phyloP scores from a whole-genome alignment of 495 filamentous ascomycete species.

The Aspergillus sclerotioniger region DNA sequence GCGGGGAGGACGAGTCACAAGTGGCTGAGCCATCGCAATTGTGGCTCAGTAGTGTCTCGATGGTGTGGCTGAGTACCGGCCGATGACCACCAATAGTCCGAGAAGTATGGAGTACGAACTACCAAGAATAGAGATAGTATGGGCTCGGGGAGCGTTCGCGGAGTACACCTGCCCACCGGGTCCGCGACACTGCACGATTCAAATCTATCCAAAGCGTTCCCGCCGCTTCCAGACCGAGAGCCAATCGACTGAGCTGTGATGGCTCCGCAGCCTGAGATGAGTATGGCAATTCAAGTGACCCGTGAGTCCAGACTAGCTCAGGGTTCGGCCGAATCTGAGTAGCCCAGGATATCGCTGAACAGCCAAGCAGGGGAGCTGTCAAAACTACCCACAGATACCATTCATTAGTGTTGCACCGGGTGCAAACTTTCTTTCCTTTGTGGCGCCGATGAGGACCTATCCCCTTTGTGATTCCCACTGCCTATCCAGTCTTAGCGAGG shows the following conservation, averaged over 20 bases:
- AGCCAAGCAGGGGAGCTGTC: not conserved
- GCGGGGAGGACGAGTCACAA: not conserved
- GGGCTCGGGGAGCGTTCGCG: not conserved
- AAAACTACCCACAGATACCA: not conserved
- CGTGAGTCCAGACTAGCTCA: too few relatives aligned
- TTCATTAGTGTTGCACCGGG: conserved; percentile 6
- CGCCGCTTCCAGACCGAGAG: not conserved
- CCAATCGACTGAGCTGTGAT: not conserved
- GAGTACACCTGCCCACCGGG: not conserved
- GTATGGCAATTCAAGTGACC: not conserved
- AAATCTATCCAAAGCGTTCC: not conserved
- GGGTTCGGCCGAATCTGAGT: not conserved
- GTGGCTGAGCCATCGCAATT: not conserved
- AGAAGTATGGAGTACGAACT: not conserved
- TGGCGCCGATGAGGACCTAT: not conserved
- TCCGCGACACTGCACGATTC: not conserved
- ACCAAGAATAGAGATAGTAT: not conserved
- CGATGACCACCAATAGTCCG: not conserved
- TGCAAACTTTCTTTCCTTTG: not conserved
- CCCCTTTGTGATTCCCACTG: not conserved
- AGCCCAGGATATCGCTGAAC: not conserved
- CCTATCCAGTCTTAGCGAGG: not conserved
- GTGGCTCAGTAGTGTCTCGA: not conserved
- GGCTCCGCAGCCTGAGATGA: not conserved
- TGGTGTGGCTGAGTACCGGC: not conserved